Evolutionary conservation across 1,139 yeast genomes (phyloP), one percentile per base, ranked within the genome.

Genomic region (Yamadazyma triangularis): DNA sequence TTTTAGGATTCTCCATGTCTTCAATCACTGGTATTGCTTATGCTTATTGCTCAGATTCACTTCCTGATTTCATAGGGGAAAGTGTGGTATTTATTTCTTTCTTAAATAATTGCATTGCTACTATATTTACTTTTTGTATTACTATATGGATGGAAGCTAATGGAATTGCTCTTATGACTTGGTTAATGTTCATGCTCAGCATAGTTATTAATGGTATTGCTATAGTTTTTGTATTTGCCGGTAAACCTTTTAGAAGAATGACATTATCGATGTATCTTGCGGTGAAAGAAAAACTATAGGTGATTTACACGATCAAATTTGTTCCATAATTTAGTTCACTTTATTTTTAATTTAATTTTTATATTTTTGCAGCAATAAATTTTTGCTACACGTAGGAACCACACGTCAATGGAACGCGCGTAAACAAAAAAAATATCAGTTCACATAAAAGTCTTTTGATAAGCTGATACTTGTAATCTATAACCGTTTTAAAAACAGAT

Each of bases 1-100:
- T 70, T 28, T 63, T 78, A 42, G 84, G 81, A 0, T 73, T 77
- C 44, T 71, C 80, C 26, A 71, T 73, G 69, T 65, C 73, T 28
- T 60, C 79, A 13, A 65, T 75, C 3, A 82, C 82, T 23, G 75
- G 76, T 4, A 58, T 77, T 32, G 60, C 71, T 32, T 61, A 77
- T 47, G 68, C 80, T 1, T 78, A 78, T 44, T 64, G 76, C 7
- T 64, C 76, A 29, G 85, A 78, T 40, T 63, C 73, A 38, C 77
- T 77, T 44, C 78, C 77, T 19, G 68, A 70, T 24, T 59, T 79
- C 53, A 75, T 73, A 14, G 64, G 75, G 32, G 77, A 73, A 39
- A 71, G 71, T 6, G 62, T 77, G 56, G 79, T 73, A 11, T 60
- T 69, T 32, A 62, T 69, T 56, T 51, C 69, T 29, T 65, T 70